Base-by-base conservation (phyloP, 2,329 filamentous ascomycete genomes). In the Phoma sp. region DNA sequence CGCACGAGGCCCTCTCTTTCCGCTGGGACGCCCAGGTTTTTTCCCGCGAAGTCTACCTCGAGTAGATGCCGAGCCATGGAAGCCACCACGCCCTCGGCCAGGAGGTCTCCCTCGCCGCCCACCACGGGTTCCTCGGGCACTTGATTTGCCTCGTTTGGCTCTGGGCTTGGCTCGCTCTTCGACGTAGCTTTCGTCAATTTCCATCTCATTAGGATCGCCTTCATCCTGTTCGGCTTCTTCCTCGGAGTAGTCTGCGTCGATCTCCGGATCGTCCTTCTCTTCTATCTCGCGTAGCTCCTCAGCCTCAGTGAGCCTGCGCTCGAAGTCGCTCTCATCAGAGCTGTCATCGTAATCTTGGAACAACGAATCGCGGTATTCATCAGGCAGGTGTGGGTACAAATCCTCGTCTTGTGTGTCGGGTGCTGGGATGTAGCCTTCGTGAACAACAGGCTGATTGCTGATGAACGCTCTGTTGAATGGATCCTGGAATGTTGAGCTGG, bases 1-100 rank as follows among this genome's bases (percentile, higher is more conserved):
- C 69, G 87, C 85, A 25, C 76, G 75, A 43, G 77, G 77, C 15
- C 79, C 77, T 63, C 72, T 70, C 31, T 63, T 67, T n/a, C 72
- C 71, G 50, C 67, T 70, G 13, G 65, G 65, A 41, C 69, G 62
- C 43, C 69, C 69, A 43, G 63, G 60, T 12, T 63, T 66, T 37
- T 60, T 66, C 38, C 61, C 65, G 17, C 56, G 49, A 58, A 67
- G 68, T 27, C 58, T 63, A 38, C 60, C 62, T 32, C 65, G 63
- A n/a, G 55, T 64, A n/a, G 69, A 56, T 13, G 45, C 29, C 27
- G 58, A 37, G 8, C 62, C 57, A 10, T 48, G 51, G 36, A 59
- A 56, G 15, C 64, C 66, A 17, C 71, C 71, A 45, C 65, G 66
- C 22, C 63, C 65, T 31, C 67, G 62, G 6, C 63, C 61, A 29